Conservation (phyloP, 345 rosid species). For the Brassica carinata region DNA sequence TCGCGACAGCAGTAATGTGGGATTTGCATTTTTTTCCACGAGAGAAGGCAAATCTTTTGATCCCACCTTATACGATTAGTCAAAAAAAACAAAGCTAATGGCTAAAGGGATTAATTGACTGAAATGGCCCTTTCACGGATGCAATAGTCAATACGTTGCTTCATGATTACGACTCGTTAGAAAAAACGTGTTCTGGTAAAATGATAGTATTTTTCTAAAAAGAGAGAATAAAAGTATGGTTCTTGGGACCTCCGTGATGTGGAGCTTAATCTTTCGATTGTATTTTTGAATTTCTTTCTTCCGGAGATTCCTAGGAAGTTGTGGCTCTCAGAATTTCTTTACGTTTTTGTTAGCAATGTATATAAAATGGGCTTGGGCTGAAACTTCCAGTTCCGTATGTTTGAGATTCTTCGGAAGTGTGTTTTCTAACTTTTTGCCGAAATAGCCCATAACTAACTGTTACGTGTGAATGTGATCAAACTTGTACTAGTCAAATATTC, state of each 20-base stretch:
- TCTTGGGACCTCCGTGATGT: background rate
- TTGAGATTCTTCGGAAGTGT: background rate
- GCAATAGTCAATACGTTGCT: slow-evolving; percentile 22
- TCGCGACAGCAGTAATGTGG: slow-evolving; percentile 12
- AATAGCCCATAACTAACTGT: background rate
- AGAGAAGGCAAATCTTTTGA: slow-evolving; percentile 6
- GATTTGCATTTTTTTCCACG: slow-evolving; percentile 32
- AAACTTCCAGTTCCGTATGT: background rate
- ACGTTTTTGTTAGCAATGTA: background rate
- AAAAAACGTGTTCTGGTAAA: slow-evolving; percentile 29
- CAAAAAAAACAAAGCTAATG: background rate
- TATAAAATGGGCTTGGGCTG: background rate
- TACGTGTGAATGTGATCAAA: background rate
- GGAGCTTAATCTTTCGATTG: background rate
- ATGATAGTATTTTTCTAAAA: background rate
- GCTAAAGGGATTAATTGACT: background rate
- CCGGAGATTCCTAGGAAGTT: background rate
- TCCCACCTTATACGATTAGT: slow-evolving; percentile 31
- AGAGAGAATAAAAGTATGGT: background rate
- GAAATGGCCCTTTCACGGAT: slow-evolving; percentile 19
- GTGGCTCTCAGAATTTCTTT: background rate
- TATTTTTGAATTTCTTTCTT: background rate
- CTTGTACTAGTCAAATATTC: background rate
- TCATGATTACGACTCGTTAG: slow-evolving; percentile 12
- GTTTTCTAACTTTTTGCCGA: background rate